A percentile compares a stretch with the other conserved stretches of the same genome.
phyloP scores from a whole-genome alignment of 345 rosid genomes.

The Alliaria petiolata region DNA sequence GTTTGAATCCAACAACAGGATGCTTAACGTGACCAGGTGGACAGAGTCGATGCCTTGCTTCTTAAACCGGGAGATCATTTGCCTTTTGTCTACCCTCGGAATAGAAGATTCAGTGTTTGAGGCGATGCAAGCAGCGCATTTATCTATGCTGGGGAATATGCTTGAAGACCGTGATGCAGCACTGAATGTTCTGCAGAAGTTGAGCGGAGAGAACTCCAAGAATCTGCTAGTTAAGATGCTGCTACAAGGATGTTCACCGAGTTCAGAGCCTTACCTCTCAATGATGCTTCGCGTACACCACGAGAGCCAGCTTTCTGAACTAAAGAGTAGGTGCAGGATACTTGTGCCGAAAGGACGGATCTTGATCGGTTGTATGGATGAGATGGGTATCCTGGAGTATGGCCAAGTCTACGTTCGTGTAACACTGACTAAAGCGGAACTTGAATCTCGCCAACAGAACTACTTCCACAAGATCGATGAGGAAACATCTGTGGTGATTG shows the following conservation, averaged over 20 bases:
- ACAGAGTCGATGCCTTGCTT: conserved; percentile 85
- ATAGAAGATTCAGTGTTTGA: conserved; percentile 64
- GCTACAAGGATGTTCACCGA: conserved; percentile 71
- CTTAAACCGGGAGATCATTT: conserved; percentile 77
- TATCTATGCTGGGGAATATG: conserved; percentile 61
- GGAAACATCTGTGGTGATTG: conserved; percentile 54
- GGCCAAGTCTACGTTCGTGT: conserved; percentile 80
- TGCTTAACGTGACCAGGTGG: conserved; percentile 93
- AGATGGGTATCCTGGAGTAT: conserved; percentile 63
- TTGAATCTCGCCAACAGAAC: conserved; percentile 43
- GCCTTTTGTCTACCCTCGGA: conserved; percentile 81
- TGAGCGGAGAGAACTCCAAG: conserved; percentile 50
- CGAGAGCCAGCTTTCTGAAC: conserved; percentile 57
- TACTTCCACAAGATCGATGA: conserved; percentile 60
- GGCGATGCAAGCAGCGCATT: conserved; percentile 59
- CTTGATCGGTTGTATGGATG: conserved; percentile 90
- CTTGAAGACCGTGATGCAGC: conserved; percentile 61
- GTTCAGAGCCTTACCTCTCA: conserved; percentile 68
- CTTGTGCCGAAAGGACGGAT: conserved; percentile 79
- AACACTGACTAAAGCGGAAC: conserved; percentile 66
- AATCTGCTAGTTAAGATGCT: conserved; percentile 67
- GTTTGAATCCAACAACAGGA: conserved; percentile 72
- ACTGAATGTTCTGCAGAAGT: conserved; percentile 54
- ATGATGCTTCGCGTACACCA: conserved; percentile 86
- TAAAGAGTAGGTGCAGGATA: conserved; percentile 69